Evolutionary conservation across 306 rosid species (phyloP), one percentile per base, ranked within the genome.

Genomic region (Castanospermum australe): DNA sequence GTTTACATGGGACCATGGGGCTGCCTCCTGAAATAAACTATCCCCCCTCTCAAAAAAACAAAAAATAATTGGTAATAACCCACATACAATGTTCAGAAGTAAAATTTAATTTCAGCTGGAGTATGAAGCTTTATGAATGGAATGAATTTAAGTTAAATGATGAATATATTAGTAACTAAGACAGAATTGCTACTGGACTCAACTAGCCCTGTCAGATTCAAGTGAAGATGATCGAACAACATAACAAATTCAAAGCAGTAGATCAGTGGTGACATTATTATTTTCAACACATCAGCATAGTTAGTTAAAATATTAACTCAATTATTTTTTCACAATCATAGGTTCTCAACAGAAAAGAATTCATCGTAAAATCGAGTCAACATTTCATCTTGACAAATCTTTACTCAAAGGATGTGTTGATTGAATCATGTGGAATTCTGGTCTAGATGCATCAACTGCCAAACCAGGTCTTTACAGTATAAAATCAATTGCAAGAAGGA

Each of bases 371-470:
- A 71, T 0, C 38, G 36, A 47, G 68, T 65, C 65, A 44, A 8
- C 47, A 33, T 6, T 50, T 80, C 36, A 24, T 21, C 32, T 50
- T 17, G 8, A 69, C 20, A 55, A 74, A 36, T 12, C 42, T 71
- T 57, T 14, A 25, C 1, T 36, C 45, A 18, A 33, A 13, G 54
- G 39, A 66, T 57, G 11, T 32, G 14, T 30, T 51, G 51, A 61
- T 74, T 50, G n/a, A 12, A 50, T 42, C 62, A 33, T 70, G 51
- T 2, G 41, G 54, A 69, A 48, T 51, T 56, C 51, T 61, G 25
- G 42, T 38, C 83, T 55, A 77, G 17, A 78, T 24, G 65, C 44
- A 81, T 60, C n/a, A 66, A 76, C 24, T 45, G 39, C 13, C 61
- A 73, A 63, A 63, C 57, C 57, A 73, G 47, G 24, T 21, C 57